Base-by-base conservation (phyloP, 164 flowering plant genomes). In the Umbellularia californica region DNA sequence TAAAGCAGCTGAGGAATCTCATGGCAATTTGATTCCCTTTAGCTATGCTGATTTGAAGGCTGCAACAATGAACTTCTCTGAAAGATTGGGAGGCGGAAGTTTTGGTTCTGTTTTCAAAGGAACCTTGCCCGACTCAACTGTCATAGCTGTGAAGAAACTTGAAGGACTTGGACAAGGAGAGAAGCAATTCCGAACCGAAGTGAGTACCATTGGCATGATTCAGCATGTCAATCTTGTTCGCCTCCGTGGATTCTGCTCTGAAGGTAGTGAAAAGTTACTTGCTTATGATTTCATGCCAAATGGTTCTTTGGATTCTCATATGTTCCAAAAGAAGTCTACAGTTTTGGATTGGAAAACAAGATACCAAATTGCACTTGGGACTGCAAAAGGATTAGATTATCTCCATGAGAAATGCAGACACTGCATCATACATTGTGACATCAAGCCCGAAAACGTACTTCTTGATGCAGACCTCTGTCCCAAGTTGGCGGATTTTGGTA, bases 191-290 rank as follows among this genome's bases (percentile, higher is more conserved):
- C 75, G 88, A 41, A 73, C 86, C 2, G 92, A 90, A 71, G 95
- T 90, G 20, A 85, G 85, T 81, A 89, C 92, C 0, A 88, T 90
- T 19, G 95, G 95, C 63, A 84, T 81, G 58, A 82, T 89, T 76
- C 93, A 86, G 62, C 90, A 87, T 70, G 81, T 85, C 20, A 87
- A 89, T 80, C 86, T 87, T 10, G 84, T 85, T 27, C 84, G 88
- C 19, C 81, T 89, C 33, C 85, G 83, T 14, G 92, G 92, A 13
- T 87, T 87, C 55, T 89, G 89, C 79, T 81, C 87, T 1, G 87
- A 88, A 65, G 81, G 84, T 24, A 60, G 74, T 20, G 78, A 79
- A 30, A 83, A 80, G 68, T 70, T 83, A 78, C 74, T 90, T 65
- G 89, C 88, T 4, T 89, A 88, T 69, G 89, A 85, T 23, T 88